phyloP scores from a whole-genome alignment of 371 early-diverging fungal species.

The Circinella umbellata region DNA sequence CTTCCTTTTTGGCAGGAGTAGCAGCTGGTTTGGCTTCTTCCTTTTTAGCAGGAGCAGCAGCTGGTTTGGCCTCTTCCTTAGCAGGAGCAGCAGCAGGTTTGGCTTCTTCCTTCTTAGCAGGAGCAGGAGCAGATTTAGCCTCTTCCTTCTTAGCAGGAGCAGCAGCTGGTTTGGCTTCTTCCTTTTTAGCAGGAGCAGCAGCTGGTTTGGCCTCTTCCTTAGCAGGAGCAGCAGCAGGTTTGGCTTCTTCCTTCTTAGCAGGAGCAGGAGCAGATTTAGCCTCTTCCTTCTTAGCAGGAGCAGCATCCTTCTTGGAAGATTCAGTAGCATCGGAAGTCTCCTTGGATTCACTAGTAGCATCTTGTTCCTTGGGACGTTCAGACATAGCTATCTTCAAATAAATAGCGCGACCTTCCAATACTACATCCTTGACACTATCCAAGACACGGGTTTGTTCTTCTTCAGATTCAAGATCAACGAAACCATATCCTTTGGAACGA shows the following conservation, averaged over 20 bases:
- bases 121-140: background rate
- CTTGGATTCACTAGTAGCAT: slow-evolving; percentile 10
- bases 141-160: slow-evolving; percentile 6
- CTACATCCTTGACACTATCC: slow-evolving; percentile 61
- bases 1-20: background rate
- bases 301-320: background rate
- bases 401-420: slow-evolving; percentile 72
- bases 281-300: slow-evolving; percentile 7
- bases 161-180: background rate
- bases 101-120: slow-evolving; percentile 13
- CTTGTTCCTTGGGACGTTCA: slow-evolving; percentile 27
- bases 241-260: slow-evolving; percentile 13
- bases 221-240: background rate
- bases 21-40: background rate
- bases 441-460: slow-evolving; percentile 83
- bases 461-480: slow-evolving; percentile 81
- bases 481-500: slow-evolving; percentile 86
- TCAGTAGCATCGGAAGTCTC: slow-evolving; percentile 1
- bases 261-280: background rate
- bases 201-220: slow-evolving; percentile 14
- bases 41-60: background rate
- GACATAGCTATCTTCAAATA: slow-evolving; percentile 79
- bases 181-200: slow-evolving; percentile 3
- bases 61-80: background rate
- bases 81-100: slow-evolving; percentile 4